Evolutionary conservation across 257 asterid species (phyloP), one percentile per base, ranked within the genome.

Genomic region (Ligustrum vulgare): DNA sequence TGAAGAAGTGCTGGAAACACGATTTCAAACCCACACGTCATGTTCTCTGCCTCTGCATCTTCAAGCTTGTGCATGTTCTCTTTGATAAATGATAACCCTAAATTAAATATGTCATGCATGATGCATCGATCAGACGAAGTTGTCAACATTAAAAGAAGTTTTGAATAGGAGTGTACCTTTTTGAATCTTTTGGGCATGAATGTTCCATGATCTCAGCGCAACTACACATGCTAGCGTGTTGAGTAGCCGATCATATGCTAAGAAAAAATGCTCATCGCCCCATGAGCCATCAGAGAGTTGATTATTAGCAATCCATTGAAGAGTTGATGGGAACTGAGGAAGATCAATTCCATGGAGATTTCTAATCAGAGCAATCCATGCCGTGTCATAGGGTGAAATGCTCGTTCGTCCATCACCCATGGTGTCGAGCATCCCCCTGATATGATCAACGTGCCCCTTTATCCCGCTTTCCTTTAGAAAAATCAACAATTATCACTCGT

Each of bases 351-450:
- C 85, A 3, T 75, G 33, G 25, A 20, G 13, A 23, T 79, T 75
- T 36, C 69, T 51, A 5, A 85, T 74, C 0, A 87, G 78, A 8
- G 83, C 82, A 31, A 84, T 81, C 86, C 87, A 86, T 9, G 90
- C 90, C 0, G 89, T 87, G 76, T 87, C 91, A 25, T 87, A 85
- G 0, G 91, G 77, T 0, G 91, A 83, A 49, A 85, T 78, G 20
- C 82, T 87, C 75, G 84, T 79, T 35, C 86, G 78, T 15, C 91
- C 91, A 7, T 87, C 89, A 0, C 65, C 87, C n/a, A 82, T 60
- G 0, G 80, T 58, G 20, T 56, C 72, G 73, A 87, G 31, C 60
- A 75, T 51, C 76, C 9, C 6, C 34, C 63, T 73, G 3, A 82
- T 79, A 36, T 80, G 23, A 4, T 23, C 66, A 2, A 86, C 22